Percentiles rank a stretch among this genome's conserved stretches.
Conservation (phyloP, 1,284 basidiomycete species). For the Rhodofomes roseus region DNA sequence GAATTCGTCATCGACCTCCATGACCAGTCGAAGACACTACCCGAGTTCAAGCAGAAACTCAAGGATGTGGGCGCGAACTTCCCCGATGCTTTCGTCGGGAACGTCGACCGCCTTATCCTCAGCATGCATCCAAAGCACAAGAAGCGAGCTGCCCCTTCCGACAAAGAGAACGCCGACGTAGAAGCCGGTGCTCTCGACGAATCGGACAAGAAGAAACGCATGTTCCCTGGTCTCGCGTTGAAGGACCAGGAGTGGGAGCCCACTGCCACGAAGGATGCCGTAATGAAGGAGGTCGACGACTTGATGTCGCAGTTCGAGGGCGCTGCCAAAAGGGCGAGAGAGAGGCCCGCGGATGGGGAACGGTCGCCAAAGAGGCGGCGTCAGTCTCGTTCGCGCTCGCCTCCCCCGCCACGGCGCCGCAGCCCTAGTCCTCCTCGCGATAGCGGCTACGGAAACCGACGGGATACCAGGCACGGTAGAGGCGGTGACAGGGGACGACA, state of each 20-base stretch:
- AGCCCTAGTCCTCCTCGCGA: constrained; percentile 55
- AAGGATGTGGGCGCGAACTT: constrained; percentile 73
- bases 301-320: constrained; percentile 78
- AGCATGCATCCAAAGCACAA: constrained; percentile 97
- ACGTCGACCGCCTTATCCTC: constrained; percentile 91
- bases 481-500: constrained; percentile 32
- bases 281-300: constrained; percentile 82
- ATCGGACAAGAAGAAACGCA: constrained; percentile 64
- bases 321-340: constrained; percentile 55
- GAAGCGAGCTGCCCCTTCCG: constrained; percentile 39
- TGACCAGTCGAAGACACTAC: constrained; percentile 73
- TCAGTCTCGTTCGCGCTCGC: constrained; percentile 48
- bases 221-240: constrained; percentile 92
- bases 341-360: constrained; percentile 43
- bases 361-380: constrained; percentile 54
- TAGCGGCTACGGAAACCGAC: constrained; percentile 41
- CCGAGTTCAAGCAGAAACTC: constrained; percentile 82
- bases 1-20: constrained; percentile 96
- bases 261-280: constrained; percentile 56
- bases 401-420: constrained; percentile 41
- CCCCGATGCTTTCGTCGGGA: constrained; percentile 80
- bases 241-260: constrained; percentile 65
- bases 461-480: constrained; percentile 40
- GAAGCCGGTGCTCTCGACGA: constrained; percentile 44
- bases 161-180: constrained; percentile 32